A percentile compares a stretch with the other conserved stretches of the same genome.
Evolutionary conservation across 164 flowering plant genomes (phyloP).

Genomic region (Magnolia kwangsiensis): DNA sequence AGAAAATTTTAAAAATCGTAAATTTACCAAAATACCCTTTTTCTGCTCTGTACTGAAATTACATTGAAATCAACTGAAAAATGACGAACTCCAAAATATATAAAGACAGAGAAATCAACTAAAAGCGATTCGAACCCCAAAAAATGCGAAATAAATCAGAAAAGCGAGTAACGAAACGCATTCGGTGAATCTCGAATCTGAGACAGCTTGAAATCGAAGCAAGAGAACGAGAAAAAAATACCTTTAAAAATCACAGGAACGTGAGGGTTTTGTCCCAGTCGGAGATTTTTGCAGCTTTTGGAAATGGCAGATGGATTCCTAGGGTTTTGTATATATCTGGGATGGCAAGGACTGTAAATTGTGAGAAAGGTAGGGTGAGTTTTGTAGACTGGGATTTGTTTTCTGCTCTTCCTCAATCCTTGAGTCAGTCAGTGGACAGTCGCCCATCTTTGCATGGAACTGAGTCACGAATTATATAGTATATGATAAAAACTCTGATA

Average conservation of each 20-base stretch:
- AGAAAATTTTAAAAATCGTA: neutral
- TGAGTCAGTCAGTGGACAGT: too few relatives aligned
- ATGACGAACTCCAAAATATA: neutral
- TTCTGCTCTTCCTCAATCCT: too few relatives aligned
- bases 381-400: too few relatives aligned
- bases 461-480: too few relatives aligned
- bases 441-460: too few relatives aligned
- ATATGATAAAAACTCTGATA: too few relatives aligned
- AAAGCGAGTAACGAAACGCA: neutral
- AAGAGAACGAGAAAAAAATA: neutral
- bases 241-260: neutral
- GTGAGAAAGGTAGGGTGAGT: neutral
- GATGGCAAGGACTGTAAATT: neutral
- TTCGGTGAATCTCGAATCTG: neutral
- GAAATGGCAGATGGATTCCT: neutral
- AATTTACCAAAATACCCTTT: neutral
- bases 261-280: neutral
- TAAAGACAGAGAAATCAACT: neutral
- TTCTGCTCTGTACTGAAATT: neutral
- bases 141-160: neutral
- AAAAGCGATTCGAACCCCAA: neutral
- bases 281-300: neutral
- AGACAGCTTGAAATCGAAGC: neutral
- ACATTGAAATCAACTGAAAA: neutral
- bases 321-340: neutral